phyloP scores from a whole-genome alignment of 331 rosid species.

The Pyrus hybrid region DNA sequence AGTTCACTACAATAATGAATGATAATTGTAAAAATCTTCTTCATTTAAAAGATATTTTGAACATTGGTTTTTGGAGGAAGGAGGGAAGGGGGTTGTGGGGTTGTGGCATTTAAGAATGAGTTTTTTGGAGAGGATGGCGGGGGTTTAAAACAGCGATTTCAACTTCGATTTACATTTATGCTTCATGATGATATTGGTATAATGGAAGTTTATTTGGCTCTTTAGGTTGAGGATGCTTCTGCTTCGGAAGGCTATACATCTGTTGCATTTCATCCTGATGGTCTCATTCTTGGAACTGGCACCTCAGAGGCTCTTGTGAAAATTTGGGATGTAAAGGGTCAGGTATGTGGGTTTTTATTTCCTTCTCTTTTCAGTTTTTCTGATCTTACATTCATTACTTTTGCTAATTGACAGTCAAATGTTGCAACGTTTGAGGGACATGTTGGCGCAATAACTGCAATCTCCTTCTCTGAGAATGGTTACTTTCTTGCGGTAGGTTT shows the following conservation, averaged over 20 bases:
- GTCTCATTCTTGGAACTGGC: slow-evolving; percentile 97
- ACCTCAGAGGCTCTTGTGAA: slow-evolving; percentile 83
- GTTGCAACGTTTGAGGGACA: slow-evolving; percentile 97
- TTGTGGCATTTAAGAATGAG: too few relatives aligned
- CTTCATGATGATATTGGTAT: neutral
- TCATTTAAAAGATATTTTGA: neutral
- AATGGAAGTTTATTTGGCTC: neutral
- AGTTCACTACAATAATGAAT: neutral
- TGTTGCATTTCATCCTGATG: slow-evolving; percentile 98
- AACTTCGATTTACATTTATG: too few relatives aligned
- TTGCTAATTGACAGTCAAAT: slow-evolving; percentile 50
- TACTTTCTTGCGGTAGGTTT: slow-evolving; percentile 86
- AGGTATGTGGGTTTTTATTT: slow-evolving; percentile 34
- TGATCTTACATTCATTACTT: neutral
- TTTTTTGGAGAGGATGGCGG: too few relatives aligned
- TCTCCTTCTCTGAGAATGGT: slow-evolving; percentile 96
- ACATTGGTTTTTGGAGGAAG: too few relatives aligned
- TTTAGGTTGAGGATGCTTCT: slow-evolving; percentile 51
- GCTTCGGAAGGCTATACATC: slow-evolving; percentile 79
- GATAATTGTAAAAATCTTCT: neutral
- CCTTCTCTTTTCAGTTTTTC: slow-evolving; percentile 5
- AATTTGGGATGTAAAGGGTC: slow-evolving; percentile 99
- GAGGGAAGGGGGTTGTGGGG: too few relatives aligned
- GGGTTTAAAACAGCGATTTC: too few relatives aligned
- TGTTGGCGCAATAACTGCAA: slow-evolving; percentile 79